A percentile compares a stretch with the other conserved stretches of the same genome.
Conservation (phyloP, 352 stramenopile species). For the Phytophthora sp. region DNA sequence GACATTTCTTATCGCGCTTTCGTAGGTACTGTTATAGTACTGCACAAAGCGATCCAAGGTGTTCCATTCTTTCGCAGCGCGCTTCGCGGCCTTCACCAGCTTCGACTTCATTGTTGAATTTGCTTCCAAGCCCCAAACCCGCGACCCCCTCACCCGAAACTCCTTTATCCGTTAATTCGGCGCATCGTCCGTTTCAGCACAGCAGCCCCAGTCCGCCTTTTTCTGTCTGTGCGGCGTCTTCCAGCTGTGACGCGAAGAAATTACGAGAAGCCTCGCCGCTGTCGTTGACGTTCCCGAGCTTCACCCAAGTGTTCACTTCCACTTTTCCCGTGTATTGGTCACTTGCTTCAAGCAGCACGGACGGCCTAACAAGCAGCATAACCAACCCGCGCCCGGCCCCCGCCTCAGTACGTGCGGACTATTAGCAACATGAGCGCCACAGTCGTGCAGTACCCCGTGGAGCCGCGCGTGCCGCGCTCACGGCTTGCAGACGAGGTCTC, state of each 20-base stretch:
- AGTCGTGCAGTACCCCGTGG: slow-evolving; percentile 80
- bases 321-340: slow-evolving; percentile 29
- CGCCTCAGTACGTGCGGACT: background rate
- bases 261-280: slow-evolving; percentile 31
- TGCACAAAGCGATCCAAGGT: background rate
- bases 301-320: slow-evolving; percentile 31
- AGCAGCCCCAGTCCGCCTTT: slow-evolving; percentile 7
- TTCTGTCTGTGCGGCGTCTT: slow-evolving; percentile 29
- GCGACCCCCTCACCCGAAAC: slow-evolving; percentile 1
- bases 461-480: slow-evolving; percentile 51
- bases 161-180: slow-evolving; percentile 14
- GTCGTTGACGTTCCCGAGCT: slow-evolving; percentile 17
- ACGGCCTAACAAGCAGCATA: slow-evolving; percentile 1
- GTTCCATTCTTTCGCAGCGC: slow-evolving; percentile 9
- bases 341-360: slow-evolving; percentile 22
- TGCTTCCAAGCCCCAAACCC: slow-evolving; percentile 24
- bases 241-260: slow-evolving; percentile 40
- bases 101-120: slow-evolving; percentile 61
- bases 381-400: background rate
- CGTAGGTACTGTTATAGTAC: background rate
- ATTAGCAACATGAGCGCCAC: slow-evolving; percentile 72
- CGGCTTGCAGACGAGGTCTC: slow-evolving; percentile 67
- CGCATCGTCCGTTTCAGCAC: slow-evolving; percentile 32
- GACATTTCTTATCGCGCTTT: slow-evolving; percentile 23
- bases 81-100: slow-evolving; percentile 4